A percentile compares a stretch with the other conserved stretches of the same genome.
Conservation (phyloP, 257 asterid species). For the Anisodus acutangulus region DNA sequence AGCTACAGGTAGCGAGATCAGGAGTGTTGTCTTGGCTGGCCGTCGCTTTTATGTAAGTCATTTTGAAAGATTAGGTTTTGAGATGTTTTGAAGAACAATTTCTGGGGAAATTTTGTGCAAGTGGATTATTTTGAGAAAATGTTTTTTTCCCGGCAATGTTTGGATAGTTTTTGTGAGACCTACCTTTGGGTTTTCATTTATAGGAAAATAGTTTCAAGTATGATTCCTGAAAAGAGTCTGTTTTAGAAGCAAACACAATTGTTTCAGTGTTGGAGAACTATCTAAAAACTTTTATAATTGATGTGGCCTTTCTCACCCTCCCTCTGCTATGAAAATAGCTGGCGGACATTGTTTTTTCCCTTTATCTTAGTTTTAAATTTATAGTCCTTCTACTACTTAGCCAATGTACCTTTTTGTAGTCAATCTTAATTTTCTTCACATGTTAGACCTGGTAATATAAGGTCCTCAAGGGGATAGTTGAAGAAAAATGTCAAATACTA, state of each 20-base stretch:
- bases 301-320: background rate
- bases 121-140: background rate
- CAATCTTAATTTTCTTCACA: background rate
- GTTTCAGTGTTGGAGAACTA: background rate
- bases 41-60: conserved; percentile 83
- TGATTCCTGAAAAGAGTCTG: background rate
- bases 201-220: background rate
- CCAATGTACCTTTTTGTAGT: background rate
- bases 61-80: background rate
- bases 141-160: background rate
- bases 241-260: background rate
- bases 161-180: conserved; percentile 18
- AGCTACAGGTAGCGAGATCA: conserved; percentile 88
- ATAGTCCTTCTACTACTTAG: background rate
- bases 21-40: conserved; percentile 96
- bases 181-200: no score
- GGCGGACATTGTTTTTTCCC: background rate
- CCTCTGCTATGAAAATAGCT: background rate
- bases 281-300: background rate
- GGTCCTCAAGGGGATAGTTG: background rate
- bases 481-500: background rate
- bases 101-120: background rate
- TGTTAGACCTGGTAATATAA: background rate
- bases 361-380: background rate
- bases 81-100: conserved; percentile 5